Conservation (phyloP, 2,329 filamentous ascomycete species). For the Akanthomyces lecanii region DNA sequence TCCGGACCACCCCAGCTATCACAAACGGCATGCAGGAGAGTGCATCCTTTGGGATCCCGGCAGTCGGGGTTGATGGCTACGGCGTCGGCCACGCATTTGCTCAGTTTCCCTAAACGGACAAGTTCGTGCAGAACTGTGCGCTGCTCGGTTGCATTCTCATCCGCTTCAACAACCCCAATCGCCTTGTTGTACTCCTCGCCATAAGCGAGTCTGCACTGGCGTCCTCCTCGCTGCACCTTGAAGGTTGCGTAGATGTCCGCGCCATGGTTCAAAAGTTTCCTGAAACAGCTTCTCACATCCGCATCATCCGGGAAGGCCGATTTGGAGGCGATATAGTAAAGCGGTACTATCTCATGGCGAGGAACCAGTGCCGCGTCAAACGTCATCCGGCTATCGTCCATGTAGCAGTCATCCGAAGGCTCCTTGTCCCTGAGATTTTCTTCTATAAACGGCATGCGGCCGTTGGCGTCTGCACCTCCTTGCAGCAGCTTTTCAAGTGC, state of each 20-base stretch:
- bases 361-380: not conserved
- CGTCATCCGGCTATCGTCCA: not conserved
- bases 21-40: constrained; percentile 6
- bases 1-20: constrained; percentile 1
- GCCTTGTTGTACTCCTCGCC: not conserved
- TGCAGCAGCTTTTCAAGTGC: not conserved
- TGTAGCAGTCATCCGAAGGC: not conserved
- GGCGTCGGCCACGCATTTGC: not conserved
- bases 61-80: not conserved
- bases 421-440: not conserved
- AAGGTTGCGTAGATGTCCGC: constrained; percentile 1
- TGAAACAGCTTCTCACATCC: not conserved
- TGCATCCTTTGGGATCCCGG: constrained; percentile 1
- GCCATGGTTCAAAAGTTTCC: not conserved
- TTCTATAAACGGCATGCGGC: not conserved
- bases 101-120: not conserved
- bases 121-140: constrained; percentile 10
- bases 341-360: not conserved
- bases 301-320: not conserved
- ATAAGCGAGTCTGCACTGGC: not conserved
- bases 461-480: not conserved
- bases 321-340: not conserved
- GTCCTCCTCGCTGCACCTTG: not conserved
- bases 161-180: not conserved
- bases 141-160: not conserved